Base-by-base conservation (phyloP, 1,284 basidiomycete genomes). In the Schizopora paradoxa region DNA sequence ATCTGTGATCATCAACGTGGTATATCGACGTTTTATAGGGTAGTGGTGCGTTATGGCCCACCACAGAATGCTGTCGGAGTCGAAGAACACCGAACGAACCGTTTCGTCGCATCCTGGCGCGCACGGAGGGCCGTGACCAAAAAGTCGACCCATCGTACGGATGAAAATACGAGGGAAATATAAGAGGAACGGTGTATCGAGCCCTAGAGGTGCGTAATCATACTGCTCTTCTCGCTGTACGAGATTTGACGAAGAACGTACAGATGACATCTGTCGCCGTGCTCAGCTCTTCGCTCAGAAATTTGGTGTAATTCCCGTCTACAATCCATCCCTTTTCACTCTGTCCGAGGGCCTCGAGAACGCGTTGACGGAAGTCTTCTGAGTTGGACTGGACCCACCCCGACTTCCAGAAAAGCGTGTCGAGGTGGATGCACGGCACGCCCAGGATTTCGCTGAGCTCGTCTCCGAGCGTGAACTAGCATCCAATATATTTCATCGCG, bases 231-330 rank as follows among this genome's bases (percentile, higher is more conserved):
- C 27, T 16, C n/a, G n/a, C n/a, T n/a, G n/a, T 19, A 31, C 33
- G 2, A 19, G 26, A 21, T 22, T 32, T 33, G 16, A 11, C 29
- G 25, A 39, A 31, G 26, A 27, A 64, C 74, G 52, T 53, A 83
- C 81, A 82, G 21, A 83, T 72, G 7, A 80, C 59, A 57, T 83
- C 79, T 10, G 79, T 82, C 5, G 71, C 66, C 0, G 59, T 51
- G 4, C 74, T 56, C 5, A 74, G 47, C 1, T 49, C 49, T 2
- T 64, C 48, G 11, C 19, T 68, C 4, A 65, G 56, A 29, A 50
- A 46, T 0, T 13, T 49, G 0, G 18, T 31, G 51, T 69, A 77
- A 44, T 70, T 59, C 2, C 77, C 77, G 39, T 79, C 76, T 2
- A 73, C 59, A 14, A 78, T 63, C 76, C 76, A 79, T 0, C 72